Percentiles rank a stretch among this genome's conserved stretches.
Evolutionary conservation across 768 basidiomycete species (phyloP).

Genomic region (Podaxis pistillaris): DNA sequence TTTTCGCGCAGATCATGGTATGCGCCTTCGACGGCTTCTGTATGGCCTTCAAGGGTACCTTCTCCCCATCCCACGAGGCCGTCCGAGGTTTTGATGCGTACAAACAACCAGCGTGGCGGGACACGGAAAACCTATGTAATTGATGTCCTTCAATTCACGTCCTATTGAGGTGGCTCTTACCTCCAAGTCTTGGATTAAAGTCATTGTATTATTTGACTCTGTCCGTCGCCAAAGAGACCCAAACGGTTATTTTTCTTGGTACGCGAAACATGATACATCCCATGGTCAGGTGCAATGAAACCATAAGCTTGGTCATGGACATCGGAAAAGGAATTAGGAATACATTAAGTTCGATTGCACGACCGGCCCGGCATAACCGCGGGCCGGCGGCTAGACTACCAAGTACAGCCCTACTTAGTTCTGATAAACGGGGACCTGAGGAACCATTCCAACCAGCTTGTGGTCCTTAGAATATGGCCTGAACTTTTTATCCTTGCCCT

Average conservation of each 20-base stretch:
- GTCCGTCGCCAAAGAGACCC: not conserved
- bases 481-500: slow-evolving; percentile 13
- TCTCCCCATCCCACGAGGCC: slow-evolving; percentile 76
- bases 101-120: slow-evolving; percentile 73
- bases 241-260: not conserved
- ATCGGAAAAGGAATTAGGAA: not conserved
- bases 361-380: not conserved
- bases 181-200: not conserved
- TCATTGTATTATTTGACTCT: not conserved
- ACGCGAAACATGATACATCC: not conserved
- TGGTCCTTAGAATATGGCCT: not conserved
- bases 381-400: not conserved
- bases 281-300: not conserved
- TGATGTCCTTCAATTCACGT: not conserved
- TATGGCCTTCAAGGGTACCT: slow-evolving; percentile 70
- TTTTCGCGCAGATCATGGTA: slow-evolving; percentile 55
- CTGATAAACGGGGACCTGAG: not conserved
- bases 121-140: slow-evolving; percentile 54
- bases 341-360: not conserved
- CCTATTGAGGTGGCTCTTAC: not conserved
- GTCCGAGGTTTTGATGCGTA: slow-evolving; percentile 62
- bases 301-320: not conserved
- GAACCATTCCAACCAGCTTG: slow-evolving; percentile 2
- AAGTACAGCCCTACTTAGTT: not conserved
- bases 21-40: slow-evolving; percentile 72